Conservation (phyloP, 1,139 yeast species). For the Debaryomycetaceae sp. region DNA sequence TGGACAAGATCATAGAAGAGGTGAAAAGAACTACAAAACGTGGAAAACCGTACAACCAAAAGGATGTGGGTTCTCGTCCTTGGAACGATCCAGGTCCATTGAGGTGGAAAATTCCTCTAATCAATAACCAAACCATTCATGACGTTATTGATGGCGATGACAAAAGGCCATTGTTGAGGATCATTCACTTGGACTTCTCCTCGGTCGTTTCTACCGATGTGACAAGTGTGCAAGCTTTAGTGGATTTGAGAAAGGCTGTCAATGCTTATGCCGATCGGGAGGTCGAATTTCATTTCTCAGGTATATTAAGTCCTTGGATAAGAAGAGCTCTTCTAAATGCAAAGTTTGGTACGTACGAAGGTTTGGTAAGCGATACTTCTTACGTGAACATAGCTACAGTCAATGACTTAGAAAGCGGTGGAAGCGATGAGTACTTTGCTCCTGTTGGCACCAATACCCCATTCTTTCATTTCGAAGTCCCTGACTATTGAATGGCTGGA, state of each 20-base stretch:
- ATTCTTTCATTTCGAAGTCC: conserved; percentile 84
- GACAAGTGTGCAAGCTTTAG: conserved; percentile 74
- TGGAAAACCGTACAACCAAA: conserved; percentile 46
- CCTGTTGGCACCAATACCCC: conserved; percentile 75
- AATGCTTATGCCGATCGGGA: conserved; percentile 76
- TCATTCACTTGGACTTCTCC: conserved; percentile 78
- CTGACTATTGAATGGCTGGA: conserved; percentile 44
- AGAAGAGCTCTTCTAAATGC: conserved; percentile 70
- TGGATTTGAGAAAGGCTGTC: conserved; percentile 71
- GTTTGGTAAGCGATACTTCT: conserved; percentile 37
- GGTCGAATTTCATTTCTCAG: conserved; percentile 87
- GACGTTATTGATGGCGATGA: conserved; percentile 26
- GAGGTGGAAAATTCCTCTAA: conserved; percentile 34
- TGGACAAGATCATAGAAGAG: conserved; percentile 67
- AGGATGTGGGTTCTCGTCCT: conserved; percentile 66
- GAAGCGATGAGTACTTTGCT: conserved; percentile 42
- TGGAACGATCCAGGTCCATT: conserved; percentile 91
- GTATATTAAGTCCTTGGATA: conserved; percentile 83
- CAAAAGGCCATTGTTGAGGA: conserved; percentile 61
- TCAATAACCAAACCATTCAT: conserved; percentile 15
- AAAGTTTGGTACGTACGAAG: conserved; percentile 70
- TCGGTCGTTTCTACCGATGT: conserved; percentile 73
- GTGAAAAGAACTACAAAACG: conserved; percentile 60
- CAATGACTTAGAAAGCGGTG: conserved; percentile 31
- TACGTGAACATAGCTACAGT: conserved; percentile 38